phyloP scores from a whole-genome alignment of 176 grass and related monocot genomes.

The Triticum timopheevii region DNA sequence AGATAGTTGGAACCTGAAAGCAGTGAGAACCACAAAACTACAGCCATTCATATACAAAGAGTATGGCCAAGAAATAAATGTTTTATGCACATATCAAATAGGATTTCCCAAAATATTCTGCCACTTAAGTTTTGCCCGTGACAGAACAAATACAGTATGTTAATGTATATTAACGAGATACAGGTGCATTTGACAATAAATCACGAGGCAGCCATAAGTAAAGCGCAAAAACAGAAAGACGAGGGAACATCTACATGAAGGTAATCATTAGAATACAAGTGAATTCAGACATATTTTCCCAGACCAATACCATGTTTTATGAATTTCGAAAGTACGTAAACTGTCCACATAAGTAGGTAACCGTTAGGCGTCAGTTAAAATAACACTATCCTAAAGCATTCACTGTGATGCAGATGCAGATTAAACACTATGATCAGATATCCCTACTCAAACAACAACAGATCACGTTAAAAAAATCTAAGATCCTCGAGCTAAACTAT shows the following conservation, averaged over 20 bases:
- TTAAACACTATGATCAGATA: neutral
- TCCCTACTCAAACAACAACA: conserved; percentile 6
- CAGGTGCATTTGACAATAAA: neutral
- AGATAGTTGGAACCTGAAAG: conserved; percentile 8
- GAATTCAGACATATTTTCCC: conserved; percentile 6
- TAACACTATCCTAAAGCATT: neutral
- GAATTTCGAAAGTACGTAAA: neutral
- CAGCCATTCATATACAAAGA: neutral
- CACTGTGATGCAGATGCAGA: neutral
- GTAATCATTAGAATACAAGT: neutral
- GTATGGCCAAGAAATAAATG: neutral
- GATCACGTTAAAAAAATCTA: neutral
- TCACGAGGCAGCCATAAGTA: neutral
- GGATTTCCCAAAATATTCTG: neutral
- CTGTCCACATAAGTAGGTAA: neutral
- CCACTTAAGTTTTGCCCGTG: neutral
- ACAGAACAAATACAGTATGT: neutral
- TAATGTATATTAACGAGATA: neutral
- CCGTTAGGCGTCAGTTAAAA: neutral
- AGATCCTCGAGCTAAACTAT: neutral
- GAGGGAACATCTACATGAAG: neutral
- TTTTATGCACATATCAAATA: conserved; percentile 5
- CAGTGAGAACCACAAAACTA: neutral
- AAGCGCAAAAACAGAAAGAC: neutral
- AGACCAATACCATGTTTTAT: neutral